Percentiles rank a stretch among this genome's conserved stretches.
These are phyloP conservation scores for Wickerhamomyces strasburgensis DNA, from an alignment of 805 yeast genomes.

Conservation along the genomic window DNA sequence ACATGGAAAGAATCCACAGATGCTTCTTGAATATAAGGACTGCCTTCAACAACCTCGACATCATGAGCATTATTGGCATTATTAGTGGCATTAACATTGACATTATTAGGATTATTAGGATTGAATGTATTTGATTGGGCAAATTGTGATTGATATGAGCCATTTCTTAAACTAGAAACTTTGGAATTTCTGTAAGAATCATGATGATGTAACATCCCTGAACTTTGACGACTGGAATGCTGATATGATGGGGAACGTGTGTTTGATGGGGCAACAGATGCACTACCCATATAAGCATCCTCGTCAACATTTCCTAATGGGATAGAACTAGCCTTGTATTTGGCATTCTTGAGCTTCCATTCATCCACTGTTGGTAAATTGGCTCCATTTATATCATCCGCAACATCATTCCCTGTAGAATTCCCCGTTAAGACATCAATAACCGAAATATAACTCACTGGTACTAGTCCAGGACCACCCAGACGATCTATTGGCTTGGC, in stretches of 20 bases:
- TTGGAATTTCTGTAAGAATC: conserved; percentile 3
- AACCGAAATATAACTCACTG: conserved; percentile 82
- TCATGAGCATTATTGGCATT: conserved; percentile 7
- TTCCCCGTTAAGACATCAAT: conserved; percentile 68
- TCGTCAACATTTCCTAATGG: conserved; percentile 58
- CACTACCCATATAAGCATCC: too few species aligned
- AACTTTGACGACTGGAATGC: background rate
- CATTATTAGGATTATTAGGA: too few species aligned
- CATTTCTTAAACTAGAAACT: background rate
- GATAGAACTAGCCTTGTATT: conserved; percentile 85
- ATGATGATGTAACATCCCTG: conserved; percentile 2
- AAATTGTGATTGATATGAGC: too few species aligned
- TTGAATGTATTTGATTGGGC: too few species aligned
- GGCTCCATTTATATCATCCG: conserved; percentile 57
- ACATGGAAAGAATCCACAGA: conserved; percentile 74
- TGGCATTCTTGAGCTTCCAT: conserved; percentile 90
- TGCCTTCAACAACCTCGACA: conserved; percentile 11
- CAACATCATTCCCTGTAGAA: conserved; percentile 49
- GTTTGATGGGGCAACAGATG: too few species aligned
- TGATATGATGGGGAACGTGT: background rate
- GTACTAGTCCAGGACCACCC: conserved; percentile 97
- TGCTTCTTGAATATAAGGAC: conserved; percentile 37
- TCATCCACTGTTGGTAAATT: conserved; percentile 89
- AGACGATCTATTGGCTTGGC: conserved; percentile 93
- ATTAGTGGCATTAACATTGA: conserved; percentile 2